A percentile compares a stretch with the other conserved stretches of the same genome.
phyloP scores from a whole-genome alignment of 768 basidiomycete genomes.

The Kwoniella dejecticola region DNA sequence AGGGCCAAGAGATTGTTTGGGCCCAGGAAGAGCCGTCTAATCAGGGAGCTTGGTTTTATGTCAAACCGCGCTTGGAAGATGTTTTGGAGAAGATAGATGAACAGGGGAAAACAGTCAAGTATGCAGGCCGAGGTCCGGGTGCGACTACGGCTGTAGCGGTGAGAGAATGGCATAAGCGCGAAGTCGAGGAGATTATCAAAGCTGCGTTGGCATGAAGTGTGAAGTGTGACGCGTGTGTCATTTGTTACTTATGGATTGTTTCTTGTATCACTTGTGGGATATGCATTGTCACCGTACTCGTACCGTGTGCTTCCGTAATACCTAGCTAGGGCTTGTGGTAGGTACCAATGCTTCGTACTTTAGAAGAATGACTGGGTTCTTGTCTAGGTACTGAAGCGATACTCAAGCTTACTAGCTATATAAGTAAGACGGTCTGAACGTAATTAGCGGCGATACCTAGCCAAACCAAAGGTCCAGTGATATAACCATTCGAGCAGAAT shows the following conservation, averaged over 20 bases:
- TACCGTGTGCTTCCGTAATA: no score
- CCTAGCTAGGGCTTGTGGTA: no score
- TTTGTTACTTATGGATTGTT: neutral
- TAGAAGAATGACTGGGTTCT: no score
- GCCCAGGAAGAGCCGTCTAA: slow-evolving; percentile 87
- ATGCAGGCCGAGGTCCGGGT: slow-evolving; percentile 70
- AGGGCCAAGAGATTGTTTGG: slow-evolving; percentile 62
- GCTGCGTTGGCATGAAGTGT: slow-evolving; percentile 28
- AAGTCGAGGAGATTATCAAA: slow-evolving; percentile 67
- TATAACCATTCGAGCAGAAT: slow-evolving; percentile 83
- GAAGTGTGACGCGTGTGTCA: no score
- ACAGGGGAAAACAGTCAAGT: slow-evolving; percentile 58
- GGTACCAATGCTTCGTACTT: no score
- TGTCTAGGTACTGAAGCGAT: no score
- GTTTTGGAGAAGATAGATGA: slow-evolving; percentile 60
- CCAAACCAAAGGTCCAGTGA: slow-evolving; percentile 79
- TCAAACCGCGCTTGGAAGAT: slow-evolving; percentile 62
- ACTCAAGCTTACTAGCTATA: no score
- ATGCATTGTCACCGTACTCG: neutral
- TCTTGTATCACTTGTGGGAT: neutral
- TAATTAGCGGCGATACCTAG: slow-evolving; percentile 77
- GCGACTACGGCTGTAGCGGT: slow-evolving; percentile 77
- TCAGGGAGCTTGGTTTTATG: slow-evolving; percentile 77
- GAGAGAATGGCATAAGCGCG: slow-evolving; percentile 66
- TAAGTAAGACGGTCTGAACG: slow-evolving; percentile 38